phyloP scores from a whole-genome alignment of 768 basidiomycete genomes.

The Candolleomyces eurysporus region DNA sequence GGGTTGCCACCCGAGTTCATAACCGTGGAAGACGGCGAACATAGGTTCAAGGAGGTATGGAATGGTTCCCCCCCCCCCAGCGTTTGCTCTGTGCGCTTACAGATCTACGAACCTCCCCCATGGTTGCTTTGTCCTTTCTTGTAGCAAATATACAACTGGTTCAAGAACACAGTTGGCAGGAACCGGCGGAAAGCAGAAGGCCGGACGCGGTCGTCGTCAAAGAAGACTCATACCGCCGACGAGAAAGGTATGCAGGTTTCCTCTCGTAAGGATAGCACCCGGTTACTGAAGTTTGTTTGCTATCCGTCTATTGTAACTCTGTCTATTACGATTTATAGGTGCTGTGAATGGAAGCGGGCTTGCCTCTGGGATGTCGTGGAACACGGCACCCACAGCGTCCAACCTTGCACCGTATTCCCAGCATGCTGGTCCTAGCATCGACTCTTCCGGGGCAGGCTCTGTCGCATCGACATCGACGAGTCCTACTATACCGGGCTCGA shows the following conservation, averaged over 20 bases:
- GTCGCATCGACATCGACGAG: not conserved
- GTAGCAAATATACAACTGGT: conserved; percentile 75
- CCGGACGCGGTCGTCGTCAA: conserved; percentile 44
- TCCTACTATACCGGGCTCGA: conserved; percentile 1
- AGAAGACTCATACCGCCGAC: conserved; percentile 32
- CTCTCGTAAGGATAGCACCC: not conserved
- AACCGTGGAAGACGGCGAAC: conserved; percentile 54
- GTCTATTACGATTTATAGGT: not conserved
- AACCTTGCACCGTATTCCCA: not conserved
- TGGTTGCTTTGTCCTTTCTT: conserved; percentile 1
- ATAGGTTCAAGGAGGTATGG: conserved; percentile 59
- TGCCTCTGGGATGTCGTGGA: conserved; percentile 6
- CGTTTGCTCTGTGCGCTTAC: conserved; percentile 9
- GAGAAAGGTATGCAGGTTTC: conserved; percentile 41
- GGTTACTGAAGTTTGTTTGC: not conserved
- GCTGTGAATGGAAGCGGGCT: conserved; percentile 4
- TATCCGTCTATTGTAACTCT: too few relatives aligned
- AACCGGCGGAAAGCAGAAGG: conserved; percentile 58
- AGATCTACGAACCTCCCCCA: not conserved
- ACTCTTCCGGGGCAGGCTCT: not conserved
- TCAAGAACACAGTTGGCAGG: conserved; percentile 67
- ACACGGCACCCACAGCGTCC: not conserved
- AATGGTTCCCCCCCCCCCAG: not conserved
- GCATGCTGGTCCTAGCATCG: not conserved
- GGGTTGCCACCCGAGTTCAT: conserved; percentile 56